Evolutionary conservation across 129 eudicot genomes (phyloP), one percentile per base, ranked within the genome.

Genomic region (Glebionis coronaria): DNA sequence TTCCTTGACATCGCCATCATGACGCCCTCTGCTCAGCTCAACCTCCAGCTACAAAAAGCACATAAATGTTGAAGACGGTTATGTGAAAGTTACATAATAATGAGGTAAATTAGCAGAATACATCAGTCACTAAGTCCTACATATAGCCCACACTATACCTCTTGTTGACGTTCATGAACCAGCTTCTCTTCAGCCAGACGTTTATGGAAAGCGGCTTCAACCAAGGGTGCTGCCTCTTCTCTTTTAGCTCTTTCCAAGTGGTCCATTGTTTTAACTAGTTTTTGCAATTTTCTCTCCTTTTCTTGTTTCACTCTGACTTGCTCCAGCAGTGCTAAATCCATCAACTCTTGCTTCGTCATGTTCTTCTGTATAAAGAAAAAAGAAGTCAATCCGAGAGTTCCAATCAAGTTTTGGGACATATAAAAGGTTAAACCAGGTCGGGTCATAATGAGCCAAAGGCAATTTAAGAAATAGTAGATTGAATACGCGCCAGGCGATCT

Each of bases 171-270:
- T 72, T 85, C 93, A 79, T 91, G 93, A 44, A 81, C 82, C 18
- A 71, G 42, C 71, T 75, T 60, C 61, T 87, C 97, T 70, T 87
- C 95, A 16, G 75, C 76, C 47, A 87, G 64, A 55, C 90, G 86
- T 5, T 63, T 78, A 61, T 87, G 88, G 68, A 66, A 91, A 16
- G 95, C 87, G 28, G 86, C 84, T 70, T 91, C 90, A 49, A 87
- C 85, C 71, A 91, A 55, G 14, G 95, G 90, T 1, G 96, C 82
- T 40, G 88, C 90, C 75, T 87, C 90, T 65, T 91, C 93, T 77
- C 97, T 74, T 73, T 91, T 91, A 11, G 97, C 97, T 62, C 97
- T 83, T 82, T 91, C 97, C 69, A 87, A 67, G 38, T 81, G 77
- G 69, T 91, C 97, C 95, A 91, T 87, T 4, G 85, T 88, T 68